Evolutionary conservation across 768 basidiomycete genomes (phyloP), one percentile per base, ranked within the genome.

Genomic region (Fomitopsis serialis): DNA sequence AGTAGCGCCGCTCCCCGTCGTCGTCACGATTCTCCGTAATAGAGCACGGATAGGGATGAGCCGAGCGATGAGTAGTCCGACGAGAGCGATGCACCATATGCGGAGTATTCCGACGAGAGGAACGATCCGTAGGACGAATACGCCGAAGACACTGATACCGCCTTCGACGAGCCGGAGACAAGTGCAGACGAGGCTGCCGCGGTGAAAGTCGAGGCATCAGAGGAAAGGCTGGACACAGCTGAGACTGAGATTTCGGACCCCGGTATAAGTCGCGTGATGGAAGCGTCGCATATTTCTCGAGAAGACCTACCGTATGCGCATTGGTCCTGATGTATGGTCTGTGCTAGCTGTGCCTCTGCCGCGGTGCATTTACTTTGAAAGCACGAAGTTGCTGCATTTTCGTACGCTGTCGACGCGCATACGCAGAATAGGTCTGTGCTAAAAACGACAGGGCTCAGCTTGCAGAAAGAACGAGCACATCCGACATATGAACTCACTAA

Each of bases 341-440:
- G n/a, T 17, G 46, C 46, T 10, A 47, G 12, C 27, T 47, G 46
- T 10, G 27, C 46, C 13, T 78, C 78, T 0, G 50, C 46, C 0
- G 64, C 0, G 0, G 70, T 60, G 54, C 78, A 79, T 37, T 59
- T 68, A 1, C 55, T n/a, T 21, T 25, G 1, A 21, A 79, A 63
- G 58, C 78, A 79, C 6, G 25, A 1, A 0, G 1, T 8, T 2
- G 71, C 71, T 1, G 63, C 62, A 3, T 1, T 0, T 53, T 77
- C 75, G 74, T 75, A 79, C 2, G 54, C 42, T 1, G 48, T 10
- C 47, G 66, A 73, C 2, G 67, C 59, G 64, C 78, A 79, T 21
- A 74, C 57, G 48, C 78, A 79, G 0, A 53, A 0, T n/a, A 73
- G 0, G 60, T 78, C 61, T 12, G 72, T 61, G 61, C 78, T 78